Evolutionary conservation across 805 yeast genomes (phyloP), one percentile per base, ranked within the genome.

Genomic region (Wickerhamomyces canadensis): DNA sequence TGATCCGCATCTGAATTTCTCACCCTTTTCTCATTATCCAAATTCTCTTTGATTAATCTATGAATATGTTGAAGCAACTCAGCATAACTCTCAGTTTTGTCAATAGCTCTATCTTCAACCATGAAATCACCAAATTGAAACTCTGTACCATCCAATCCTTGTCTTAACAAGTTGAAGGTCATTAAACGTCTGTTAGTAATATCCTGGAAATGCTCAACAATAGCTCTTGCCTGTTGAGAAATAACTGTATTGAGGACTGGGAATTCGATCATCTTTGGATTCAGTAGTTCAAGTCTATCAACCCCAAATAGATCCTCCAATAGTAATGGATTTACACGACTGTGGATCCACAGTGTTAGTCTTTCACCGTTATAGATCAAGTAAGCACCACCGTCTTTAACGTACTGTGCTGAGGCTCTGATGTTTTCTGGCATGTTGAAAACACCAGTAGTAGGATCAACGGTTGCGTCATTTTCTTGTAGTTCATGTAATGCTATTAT

Each of bases 231-330:
- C 54, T 85, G 87, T 26, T 51, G 50, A 10, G 87, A 84, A 31
- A 89, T 74, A 22, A 68, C 77, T 0, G 93, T 82, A 4, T 78
- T 80, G 13, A 84, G 58, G 14, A 62, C 73, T 0, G 97, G 97
- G 27, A 93, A 61, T 42, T 75, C 76, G 45, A 78, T 60, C 16
- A 60, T 49, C 2, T 45, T 34, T 17, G 61, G 44, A 4, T 55
- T 31, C 6, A 65, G 44, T 42, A 42, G 34, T 5, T 37, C 30
- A 4, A 58, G 42, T 1, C 68, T 49, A 6, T 71, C 68, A 19
- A 74, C 68, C 0, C 91, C 95, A 51, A 91, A 79, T 38, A 93
- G 60, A 57, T 89, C 97, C 44, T 74, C 67, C 25, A 89, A 51
- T 18, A 93, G 65, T 40, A 76, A 58, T 9, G 81, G 76, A 47